Base-by-base conservation (phyloP, 192 early-diverging fungal genomes). In the Gaertneriomyces semiglobifer region DNA sequence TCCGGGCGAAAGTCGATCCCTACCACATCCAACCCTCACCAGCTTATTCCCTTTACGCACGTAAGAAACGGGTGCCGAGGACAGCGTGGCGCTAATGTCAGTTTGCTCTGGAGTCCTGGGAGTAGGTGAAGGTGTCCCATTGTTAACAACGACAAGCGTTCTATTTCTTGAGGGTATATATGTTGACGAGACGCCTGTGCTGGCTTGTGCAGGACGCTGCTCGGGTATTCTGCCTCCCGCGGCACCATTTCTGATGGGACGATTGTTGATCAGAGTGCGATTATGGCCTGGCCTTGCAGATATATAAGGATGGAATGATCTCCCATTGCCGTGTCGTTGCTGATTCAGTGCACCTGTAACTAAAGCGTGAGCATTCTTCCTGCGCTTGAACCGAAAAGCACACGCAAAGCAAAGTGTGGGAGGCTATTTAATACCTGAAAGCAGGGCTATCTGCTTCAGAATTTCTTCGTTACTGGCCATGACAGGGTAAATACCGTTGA, bases 391-490 rank as follows among this genome's bases (percentile, higher is more conserved):
- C 60, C 14, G 40, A 8, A 53, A 39, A 16, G 51, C 14, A n/a
- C 18, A 39, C 18, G 0, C 10, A 62, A 62, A 45, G 44, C 7
- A 18, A 1, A 18, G 20, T 16, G 18, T 10, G 7, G 48, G 1
- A 0, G 8, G 43, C 4, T n/a, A 16, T 14, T 43, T 14, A 6
- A 3, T 41, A 70, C 68, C 68, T 53, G 50, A 56, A 6, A 70
- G 54, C 14, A 70, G 60, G 18, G 68, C 68, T 63, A 70, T 70
- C 39, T 70, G 68, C 51, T 46, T 50, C 53, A 62, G 16, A 42
- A 70, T 62, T 43, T 70, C 68, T 7, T 45, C 44, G 54, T 70
- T 70, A 39, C 50, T 44, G 38, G 18, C 45, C 60, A 70, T 63
- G 25, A 33, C 2, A 33, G 25, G 25, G 2, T 33, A 33, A 33